Evolutionary conservation across 1,284 basidiomycete genomes (phyloP).

Genomic region (Cryptococcus sp.): DNA sequence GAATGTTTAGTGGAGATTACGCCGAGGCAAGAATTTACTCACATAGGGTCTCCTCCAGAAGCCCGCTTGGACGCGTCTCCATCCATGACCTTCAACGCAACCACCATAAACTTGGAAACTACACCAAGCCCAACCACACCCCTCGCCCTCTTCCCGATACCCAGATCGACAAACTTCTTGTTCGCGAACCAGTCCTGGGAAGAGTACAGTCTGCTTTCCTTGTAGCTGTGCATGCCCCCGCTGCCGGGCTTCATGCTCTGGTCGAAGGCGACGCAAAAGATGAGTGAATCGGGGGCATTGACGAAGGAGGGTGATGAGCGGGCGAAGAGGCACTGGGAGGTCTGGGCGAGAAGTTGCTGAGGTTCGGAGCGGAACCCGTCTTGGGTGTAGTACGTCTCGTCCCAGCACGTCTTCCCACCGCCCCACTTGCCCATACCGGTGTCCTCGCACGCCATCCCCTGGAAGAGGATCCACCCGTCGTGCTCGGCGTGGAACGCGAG

Average conservation of each 20-base stretch:
- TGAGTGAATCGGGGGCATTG: slow-evolving; percentile 64
- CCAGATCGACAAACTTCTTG: slow-evolving; percentile 67
- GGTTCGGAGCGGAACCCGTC: slow-evolving; percentile 68
- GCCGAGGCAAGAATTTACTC: slow-evolving; percentile 10
- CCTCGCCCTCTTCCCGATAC: slow-evolving; percentile 73
- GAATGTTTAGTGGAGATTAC: background rate
- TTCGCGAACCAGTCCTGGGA: slow-evolving; percentile 75
- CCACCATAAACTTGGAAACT: slow-evolving; percentile 84
- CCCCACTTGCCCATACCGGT: slow-evolving; percentile 58
- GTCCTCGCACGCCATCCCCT: slow-evolving; percentile 66
- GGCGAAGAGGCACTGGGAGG: slow-evolving; percentile 77
- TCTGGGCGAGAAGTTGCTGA: slow-evolving; percentile 62
- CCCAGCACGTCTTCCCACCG: slow-evolving; percentile 61
- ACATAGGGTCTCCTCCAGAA: slow-evolving; percentile 60
- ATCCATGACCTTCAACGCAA: slow-evolving; percentile 63
- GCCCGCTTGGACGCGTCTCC: slow-evolving; percentile 25
- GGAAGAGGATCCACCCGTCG: slow-evolving; percentile 74
- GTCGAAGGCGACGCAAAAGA: slow-evolving; percentile 86
- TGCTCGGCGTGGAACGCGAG: slow-evolving; percentile 83
- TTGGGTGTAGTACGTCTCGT: slow-evolving; percentile 84
- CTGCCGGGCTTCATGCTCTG: slow-evolving; percentile 53
- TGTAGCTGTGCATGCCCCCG: slow-evolving; percentile 51
- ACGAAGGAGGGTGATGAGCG: slow-evolving; percentile 75
- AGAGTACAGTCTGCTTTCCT: slow-evolving; percentile 72
- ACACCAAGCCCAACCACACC: slow-evolving; percentile 86